Evolutionary conservation across 148 eudicot genomes (phyloP).

Genomic region (Fallopia convolvulus): DNA sequence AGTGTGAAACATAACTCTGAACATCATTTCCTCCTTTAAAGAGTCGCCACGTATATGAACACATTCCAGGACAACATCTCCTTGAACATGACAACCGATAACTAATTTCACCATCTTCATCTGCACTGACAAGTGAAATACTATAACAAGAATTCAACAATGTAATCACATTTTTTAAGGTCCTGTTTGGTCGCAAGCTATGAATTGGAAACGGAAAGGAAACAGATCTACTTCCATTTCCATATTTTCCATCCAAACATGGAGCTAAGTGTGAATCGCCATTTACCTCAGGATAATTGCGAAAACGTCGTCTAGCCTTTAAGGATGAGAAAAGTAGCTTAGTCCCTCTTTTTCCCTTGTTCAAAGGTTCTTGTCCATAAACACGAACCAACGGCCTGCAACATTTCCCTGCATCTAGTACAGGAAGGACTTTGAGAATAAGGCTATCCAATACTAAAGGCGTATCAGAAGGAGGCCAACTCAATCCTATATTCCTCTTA

Average conservation of each 20-base stretch:
- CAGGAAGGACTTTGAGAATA: slow-evolving; percentile 61
- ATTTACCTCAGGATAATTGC: slow-evolving; percentile 55
- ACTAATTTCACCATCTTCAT: slow-evolving; percentile 65
- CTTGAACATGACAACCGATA: slow-evolving; percentile 61
- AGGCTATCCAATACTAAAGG: slow-evolving; percentile 68
- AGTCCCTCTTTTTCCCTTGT: slow-evolving; percentile 38
- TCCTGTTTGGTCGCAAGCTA: too few species aligned
- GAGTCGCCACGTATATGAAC: slow-evolving; percentile 52
- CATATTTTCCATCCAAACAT: too few species aligned
- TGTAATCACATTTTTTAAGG: slow-evolving; percentile 21
- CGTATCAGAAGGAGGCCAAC: slow-evolving; percentile 86
- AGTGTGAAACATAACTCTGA: slow-evolving; percentile 76
- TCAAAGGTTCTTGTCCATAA: slow-evolving; percentile 70
- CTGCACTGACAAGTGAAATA: slow-evolving; percentile 32
- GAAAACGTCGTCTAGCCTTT: slow-evolving; percentile 41
- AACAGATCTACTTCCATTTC: too few species aligned
- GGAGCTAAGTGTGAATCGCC: background rate
- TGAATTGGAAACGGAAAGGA: too few species aligned
- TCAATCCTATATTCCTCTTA: slow-evolving; percentile 66
- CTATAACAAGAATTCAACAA: slow-evolving; percentile 15
- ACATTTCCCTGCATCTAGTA: slow-evolving; percentile 48
- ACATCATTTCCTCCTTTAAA: slow-evolving; percentile 56
- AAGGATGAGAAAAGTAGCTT: slow-evolving; percentile 53
- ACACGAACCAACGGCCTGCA: slow-evolving; percentile 72
- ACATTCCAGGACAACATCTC: slow-evolving; percentile 78